These are phyloP conservation scores for Zymoseptoria tritici DNA, from an alignment of 2,329 filamentous ascomycete species.

Conservation along the genomic window DNA sequence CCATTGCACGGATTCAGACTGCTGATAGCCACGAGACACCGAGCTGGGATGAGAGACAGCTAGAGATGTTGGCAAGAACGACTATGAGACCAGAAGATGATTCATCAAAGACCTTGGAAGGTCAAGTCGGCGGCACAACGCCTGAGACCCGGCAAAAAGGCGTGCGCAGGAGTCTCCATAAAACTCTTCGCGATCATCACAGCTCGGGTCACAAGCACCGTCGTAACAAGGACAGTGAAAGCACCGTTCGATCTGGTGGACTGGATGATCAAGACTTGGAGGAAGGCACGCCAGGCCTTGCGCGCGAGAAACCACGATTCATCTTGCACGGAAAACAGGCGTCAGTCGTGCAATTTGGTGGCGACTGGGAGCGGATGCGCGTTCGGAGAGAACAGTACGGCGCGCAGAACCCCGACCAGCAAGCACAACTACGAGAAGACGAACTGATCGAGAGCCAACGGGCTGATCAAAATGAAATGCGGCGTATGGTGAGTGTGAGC, in stretches of 20 bases:
- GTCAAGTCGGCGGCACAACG: conserved; percentile 11
- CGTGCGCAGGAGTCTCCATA: conserved; percentile 78
- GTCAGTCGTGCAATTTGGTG: conserved; percentile 90
- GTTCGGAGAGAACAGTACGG: conserved; percentile 26
- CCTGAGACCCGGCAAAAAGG: conserved; percentile 39
- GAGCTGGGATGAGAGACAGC: conserved; percentile 18
- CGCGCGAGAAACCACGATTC: conserved; percentile 78
- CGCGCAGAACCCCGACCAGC: conserved; percentile 5
- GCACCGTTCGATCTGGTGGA: conserved; percentile 41
- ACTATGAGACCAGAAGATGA: conserved; percentile 8
- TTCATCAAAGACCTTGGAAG: neutral
- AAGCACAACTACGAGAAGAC: conserved; percentile 1
- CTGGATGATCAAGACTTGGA: conserved; percentile 8
- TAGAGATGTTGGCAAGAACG: conserved; percentile 19
- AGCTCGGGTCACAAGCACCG: conserved; percentile 57
- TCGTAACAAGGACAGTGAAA: conserved; percentile 66
- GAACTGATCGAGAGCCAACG: conserved; percentile 2
- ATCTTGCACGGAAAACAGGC: conserved; percentile 97
- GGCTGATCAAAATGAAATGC: conserved; percentile 1
- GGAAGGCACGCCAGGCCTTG: conserved; percentile 57
- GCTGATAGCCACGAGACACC: conserved; percentile 10
- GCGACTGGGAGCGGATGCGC: conserved; percentile 56
- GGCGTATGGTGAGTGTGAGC: conserved; percentile 6
- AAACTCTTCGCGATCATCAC: conserved; percentile 66
- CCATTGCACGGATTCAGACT: conserved; percentile 16